Base-by-base conservation (phyloP, 345 rosid species). In the Acer saccharum region DNA sequence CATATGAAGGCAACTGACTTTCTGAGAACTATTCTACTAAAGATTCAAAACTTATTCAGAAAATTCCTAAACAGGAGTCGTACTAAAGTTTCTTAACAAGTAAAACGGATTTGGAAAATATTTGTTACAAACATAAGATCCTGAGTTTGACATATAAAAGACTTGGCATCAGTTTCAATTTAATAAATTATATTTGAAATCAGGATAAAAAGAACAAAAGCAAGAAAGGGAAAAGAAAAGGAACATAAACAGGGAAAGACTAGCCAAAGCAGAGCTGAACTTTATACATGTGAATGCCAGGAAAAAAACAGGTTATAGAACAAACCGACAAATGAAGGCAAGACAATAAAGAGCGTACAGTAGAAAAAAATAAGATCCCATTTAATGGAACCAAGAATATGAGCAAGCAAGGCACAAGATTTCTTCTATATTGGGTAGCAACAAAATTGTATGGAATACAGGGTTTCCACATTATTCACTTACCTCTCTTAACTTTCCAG, bases 401-500 rank as follows among this genome's bases (percentile, higher is more conserved):
- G 5, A 57, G 50, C 25, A 43, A 55, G 63, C 12, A 54, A 4
- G 63, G 66, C 17, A 9, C 25, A 62, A 20, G 2, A 2, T 62
- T 14, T 4, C 76, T 62, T 43, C 27, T 73, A 23, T 25, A 62
- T n/a, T 14, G 43, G 23, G 20, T 60, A 9, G 23, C 21, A 60
- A 73, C 39, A 14, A 23, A 52, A 21, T 65, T 10, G 21, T 16
- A 16, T 18, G 48, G 21, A 14, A 12, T 50, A 65, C 9, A 44
- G 20, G 43, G 17, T 54, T 61, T 39, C 76, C 29, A 65, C 41
- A 32, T 11, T 77, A 23, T 57, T 73, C 74, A 81, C 91, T 74
- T 41, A 94, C 99, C 95, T 93, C 97, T 81, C 81, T 88, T 65
- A 97, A 88, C 81, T 88, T 93, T 76, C 98, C 99, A 75, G 96